These are phyloP conservation scores for Nepenthes gracilis DNA, from an alignment of 148 eudicot genomes.

Conservation along the genomic window DNA sequence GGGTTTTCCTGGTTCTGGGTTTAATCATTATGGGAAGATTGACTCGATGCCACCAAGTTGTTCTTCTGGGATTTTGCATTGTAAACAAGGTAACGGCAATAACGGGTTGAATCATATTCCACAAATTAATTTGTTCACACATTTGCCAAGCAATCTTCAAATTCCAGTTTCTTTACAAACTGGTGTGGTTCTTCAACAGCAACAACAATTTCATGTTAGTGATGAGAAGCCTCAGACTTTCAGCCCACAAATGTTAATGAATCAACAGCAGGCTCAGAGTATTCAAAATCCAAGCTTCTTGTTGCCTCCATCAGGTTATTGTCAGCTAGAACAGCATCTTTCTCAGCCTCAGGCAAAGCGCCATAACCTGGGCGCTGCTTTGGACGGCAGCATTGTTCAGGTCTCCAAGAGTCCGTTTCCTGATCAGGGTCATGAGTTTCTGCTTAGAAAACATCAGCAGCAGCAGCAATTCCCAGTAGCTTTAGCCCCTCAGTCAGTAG, in stretches of 20 bases:
- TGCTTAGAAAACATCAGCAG: constrained; percentile 10
- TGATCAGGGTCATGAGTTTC: constrained; percentile 14
- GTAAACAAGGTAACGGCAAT: background rate
- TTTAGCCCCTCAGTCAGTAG: constrained; percentile 15
- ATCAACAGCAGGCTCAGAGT: constrained; percentile 3
- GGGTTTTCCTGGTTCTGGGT: constrained; percentile 9
- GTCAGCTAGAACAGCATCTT: constrained; percentile 6
- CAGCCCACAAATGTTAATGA: constrained; percentile 8
- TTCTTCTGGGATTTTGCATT: constrained; percentile 1
- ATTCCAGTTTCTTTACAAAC: constrained; percentile 4
- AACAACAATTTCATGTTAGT: constrained; percentile 10
- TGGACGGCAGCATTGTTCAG: constrained; percentile 4
- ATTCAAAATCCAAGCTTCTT: constrained; percentile 9
- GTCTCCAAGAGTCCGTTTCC: constrained; percentile 9
- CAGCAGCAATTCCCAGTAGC: constrained; percentile 6
- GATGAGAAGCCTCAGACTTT: constrained; percentile 21
- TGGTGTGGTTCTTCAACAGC: constrained; percentile 7
- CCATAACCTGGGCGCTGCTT: constrained; percentile 15
- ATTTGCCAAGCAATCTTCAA: background rate
- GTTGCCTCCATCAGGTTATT: constrained; percentile 4
- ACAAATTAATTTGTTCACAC: constrained; percentile 8
- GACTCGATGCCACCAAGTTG: constrained; percentile 1
- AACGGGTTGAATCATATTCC: background rate
- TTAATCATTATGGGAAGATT: constrained; percentile 2
- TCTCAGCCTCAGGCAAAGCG: constrained; percentile 17